Percentiles rank a stretch among this genome's conserved stretches.
Conservation (phyloP, 805 yeast genomes). For the Monosporozyma siamensis region DNA sequence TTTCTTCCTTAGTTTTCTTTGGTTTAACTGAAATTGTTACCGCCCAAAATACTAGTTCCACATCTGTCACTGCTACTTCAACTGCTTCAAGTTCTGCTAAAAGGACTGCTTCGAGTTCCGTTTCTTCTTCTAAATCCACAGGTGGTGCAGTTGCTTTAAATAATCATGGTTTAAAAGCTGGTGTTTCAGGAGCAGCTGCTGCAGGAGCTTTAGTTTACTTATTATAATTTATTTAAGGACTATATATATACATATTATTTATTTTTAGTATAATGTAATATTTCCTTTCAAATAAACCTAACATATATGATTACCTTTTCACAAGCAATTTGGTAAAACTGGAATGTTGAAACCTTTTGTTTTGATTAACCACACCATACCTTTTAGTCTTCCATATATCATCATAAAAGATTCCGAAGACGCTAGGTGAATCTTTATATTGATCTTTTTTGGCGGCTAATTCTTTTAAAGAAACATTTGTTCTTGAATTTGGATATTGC, state of each 20-base stretch:
- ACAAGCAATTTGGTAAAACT: conserved; percentile 8
- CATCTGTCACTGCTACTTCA: not conserved
- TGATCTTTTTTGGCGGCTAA: conserved; percentile 15
- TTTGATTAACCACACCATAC: not conserved
- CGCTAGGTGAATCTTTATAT: conserved; percentile 24
- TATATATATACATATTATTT: too few relatives aligned
- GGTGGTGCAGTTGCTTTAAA: conserved; percentile 12
- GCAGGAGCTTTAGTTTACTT: conserved; percentile 26
- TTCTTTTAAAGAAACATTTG: conserved; percentile 23
- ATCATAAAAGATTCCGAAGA: conserved; percentile 28
- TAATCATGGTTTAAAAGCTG: conserved; percentile 16
- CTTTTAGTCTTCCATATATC: conserved; percentile 18
- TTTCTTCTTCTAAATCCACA: too few relatives aligned
- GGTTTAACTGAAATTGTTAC: conserved; percentile 17
- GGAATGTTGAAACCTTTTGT: conserved; percentile 7
- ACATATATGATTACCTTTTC: not conserved
- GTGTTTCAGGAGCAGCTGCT: conserved; percentile 23
- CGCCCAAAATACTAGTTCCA: conserved; percentile 11
- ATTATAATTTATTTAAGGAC: conserved; percentile 8
- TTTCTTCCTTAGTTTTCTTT: conserved; percentile 17
- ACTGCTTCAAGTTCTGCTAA: not conserved
- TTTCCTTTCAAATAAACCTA: too few relatives aligned
- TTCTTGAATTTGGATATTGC: conserved; percentile 26
- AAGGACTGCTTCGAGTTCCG: not conserved
- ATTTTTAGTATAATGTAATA: too few relatives aligned